Evolutionary conservation across 768 basidiomycete genomes (phyloP).

Genomic region (Leucosporidium scottii): DNA sequence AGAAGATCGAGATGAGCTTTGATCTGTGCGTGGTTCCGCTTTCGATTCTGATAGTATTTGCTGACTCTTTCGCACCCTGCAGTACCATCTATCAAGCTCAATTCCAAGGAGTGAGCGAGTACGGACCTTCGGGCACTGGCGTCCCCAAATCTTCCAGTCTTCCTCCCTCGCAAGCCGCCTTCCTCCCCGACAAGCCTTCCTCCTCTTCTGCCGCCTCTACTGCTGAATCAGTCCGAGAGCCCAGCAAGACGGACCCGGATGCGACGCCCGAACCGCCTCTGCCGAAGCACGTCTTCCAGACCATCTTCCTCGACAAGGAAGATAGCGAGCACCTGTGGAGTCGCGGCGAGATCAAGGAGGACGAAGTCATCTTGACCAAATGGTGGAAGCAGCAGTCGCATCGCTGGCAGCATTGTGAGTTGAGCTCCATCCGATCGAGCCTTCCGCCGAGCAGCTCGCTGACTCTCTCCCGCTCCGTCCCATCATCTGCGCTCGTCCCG

Average conservation of each 20-base stretch:
- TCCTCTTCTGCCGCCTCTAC: neutral
- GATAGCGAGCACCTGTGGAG: constrained; percentile 47
- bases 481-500: no score
- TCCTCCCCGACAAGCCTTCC: neutral
- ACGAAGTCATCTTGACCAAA: constrained; percentile 47
- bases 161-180: no score
- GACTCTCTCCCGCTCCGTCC: neutral
- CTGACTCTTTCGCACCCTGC: constrained; percentile 9
- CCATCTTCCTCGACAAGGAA: constrained; percentile 50
- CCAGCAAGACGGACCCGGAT: neutral
- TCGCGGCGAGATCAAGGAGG: constrained; percentile 44
- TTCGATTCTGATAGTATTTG: no score
- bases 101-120: neutral
- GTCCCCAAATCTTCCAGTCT: neutral
- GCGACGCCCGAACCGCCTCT: constrained; percentile 41
- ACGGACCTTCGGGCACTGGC: constrained; percentile 3
- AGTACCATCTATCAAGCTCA: constrained; percentile 22
- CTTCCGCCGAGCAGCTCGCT: constrained; percentile 21
- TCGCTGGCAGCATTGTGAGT: constrained; percentile 49
- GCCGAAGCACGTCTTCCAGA: constrained; percentile 50
- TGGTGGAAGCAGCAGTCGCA: constrained; percentile 55
- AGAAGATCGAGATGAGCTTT: constrained; percentile 53
- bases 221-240: neutral
- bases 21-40: constrained; percentile 8
- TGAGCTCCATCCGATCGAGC: constrained; percentile 20